Base-by-base conservation (phyloP, 257 asterid genomes). In the Ophiorrhiza pumila region DNA sequence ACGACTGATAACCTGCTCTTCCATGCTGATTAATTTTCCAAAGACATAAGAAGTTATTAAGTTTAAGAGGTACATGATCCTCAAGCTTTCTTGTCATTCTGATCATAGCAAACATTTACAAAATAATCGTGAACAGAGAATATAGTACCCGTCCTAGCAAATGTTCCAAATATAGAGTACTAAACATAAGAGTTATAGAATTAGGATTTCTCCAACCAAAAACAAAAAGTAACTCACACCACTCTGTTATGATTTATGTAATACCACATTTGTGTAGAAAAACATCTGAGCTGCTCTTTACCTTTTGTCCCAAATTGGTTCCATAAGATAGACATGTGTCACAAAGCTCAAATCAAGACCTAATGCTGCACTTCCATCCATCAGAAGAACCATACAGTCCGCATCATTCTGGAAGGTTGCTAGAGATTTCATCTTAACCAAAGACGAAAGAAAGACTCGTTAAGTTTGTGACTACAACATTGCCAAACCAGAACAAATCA, bases 231-330 rank as follows among this genome's bases (percentile, higher is more conserved):
- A 22, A 10, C 18, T 20, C 27, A 12, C 41, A 23, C 25, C 66
- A 60, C 0, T 32, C 2, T 15, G 45, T 17, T 31, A 34, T 60
- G 1, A 34, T 58, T 17, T 34, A 29, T 5, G 22, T 7, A 52
- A 17, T 23, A 50, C 41, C 7, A 45, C 18, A 27, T 17, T 9
- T 22, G 42, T 25, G 46, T 13, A 32, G 31, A 41, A 57, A 39
- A 34, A 45, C 46, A 41, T 43, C 52, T 20, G 20, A 71, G 56
- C 66, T 27, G 25, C 73, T 73, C 65, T 13, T n/a, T 84, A 95
- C 99, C 99, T 95, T 83, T 90, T 90, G 80, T 95, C 99, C 99
- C 99, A 95, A 71, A 95, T 91, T 23, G 99, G 98, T 81, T 95
- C 99, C 98, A 92, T 95, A 71, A 95, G 87, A 85, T 85, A 95